Evolutionary conservation across 2,329 filamentous ascomycete species (phyloP).

Genomic region (Cladosporium cucumerinum): DNA sequence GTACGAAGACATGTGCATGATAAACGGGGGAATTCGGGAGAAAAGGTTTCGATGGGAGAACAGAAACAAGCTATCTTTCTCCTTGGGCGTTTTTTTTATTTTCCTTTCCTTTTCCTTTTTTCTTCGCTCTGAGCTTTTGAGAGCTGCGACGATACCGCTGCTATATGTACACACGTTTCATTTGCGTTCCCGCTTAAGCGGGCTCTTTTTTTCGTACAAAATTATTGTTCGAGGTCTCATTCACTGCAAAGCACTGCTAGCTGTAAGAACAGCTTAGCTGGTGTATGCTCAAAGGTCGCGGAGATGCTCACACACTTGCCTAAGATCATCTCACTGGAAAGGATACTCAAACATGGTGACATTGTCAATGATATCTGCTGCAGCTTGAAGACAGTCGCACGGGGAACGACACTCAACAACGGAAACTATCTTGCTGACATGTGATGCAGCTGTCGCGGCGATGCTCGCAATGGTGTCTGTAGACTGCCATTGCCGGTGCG

Average conservation of each 20-base stretch:
- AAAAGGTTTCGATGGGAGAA: background rate
- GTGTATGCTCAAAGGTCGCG: background rate
- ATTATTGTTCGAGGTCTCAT: too few species aligned
- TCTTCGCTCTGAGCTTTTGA: background rate
- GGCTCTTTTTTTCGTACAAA: background rate
- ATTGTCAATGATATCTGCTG: background rate
- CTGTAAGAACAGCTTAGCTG: background rate
- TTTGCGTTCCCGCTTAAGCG: background rate
- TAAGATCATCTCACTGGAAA: background rate
- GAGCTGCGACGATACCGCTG: background rate
- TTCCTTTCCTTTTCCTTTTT: background rate
- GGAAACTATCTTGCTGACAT: background rate
- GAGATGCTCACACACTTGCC: background rate
- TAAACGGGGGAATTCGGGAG: background rate
- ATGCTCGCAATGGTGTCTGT: background rate
- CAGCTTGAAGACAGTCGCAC: background rate
- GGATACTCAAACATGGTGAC: background rate
- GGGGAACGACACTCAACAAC: background rate
- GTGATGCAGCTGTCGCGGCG: background rate
- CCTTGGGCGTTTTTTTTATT: background rate
- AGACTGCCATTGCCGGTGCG: background rate
- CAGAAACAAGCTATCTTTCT: constrained; percentile 5
- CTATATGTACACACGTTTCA: background rate
- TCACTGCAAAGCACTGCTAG: background rate
- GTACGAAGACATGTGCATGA: constrained; percentile 7